Evolutionary conservation across 306 rosid species (phyloP).

Genomic region (Medicago ruthenica): DNA sequence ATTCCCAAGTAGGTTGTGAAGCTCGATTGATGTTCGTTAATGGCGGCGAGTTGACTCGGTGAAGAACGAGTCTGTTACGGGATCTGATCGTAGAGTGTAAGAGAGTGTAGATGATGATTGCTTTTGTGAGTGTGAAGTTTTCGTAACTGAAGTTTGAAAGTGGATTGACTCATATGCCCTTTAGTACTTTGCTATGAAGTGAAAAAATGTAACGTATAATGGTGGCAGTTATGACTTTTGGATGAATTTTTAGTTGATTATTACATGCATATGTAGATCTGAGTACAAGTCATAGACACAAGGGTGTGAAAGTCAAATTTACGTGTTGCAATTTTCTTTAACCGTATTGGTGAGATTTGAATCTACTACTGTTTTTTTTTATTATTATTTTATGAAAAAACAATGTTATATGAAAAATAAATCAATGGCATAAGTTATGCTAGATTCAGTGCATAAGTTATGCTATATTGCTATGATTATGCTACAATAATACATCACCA

Average conservation of each 20-base stretch:
- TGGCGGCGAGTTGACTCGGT: slow-evolving; percentile 55
- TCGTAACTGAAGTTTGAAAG: slow-evolving; percentile 32
- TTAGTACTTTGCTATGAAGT: not conserved
- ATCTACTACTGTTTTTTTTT: not conserved
- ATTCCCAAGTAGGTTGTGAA: slow-evolving; percentile 65
- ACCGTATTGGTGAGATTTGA: not conserved
- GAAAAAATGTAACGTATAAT: not conserved
- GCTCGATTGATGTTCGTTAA: slow-evolving; percentile 25
- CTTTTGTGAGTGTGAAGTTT: slow-evolving; percentile 13
- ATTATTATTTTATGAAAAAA: not conserved
- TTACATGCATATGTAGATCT: slow-evolving; percentile 29
- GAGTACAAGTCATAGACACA: not conserved
- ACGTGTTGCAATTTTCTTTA: not conserved
- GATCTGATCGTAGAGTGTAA: slow-evolving; percentile 26
- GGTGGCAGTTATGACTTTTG: slow-evolving; percentile 9
- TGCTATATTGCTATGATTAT: not conserved
- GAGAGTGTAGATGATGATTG: slow-evolving; percentile 27
- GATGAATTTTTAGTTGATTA: not conserved
- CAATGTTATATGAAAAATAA: not conserved
- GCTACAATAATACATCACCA: not conserved
- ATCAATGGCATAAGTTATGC: not conserved
- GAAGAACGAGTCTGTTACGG: slow-evolving; percentile 34
- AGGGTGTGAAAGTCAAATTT: slow-evolving; percentile 12
- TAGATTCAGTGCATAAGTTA: not conserved
- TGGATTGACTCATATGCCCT: slow-evolving; percentile 35